These are phyloP conservation scores for Pistacia integerrima DNA, from an alignment of 345 rosid genomes.

Conservation along the genomic window DNA sequence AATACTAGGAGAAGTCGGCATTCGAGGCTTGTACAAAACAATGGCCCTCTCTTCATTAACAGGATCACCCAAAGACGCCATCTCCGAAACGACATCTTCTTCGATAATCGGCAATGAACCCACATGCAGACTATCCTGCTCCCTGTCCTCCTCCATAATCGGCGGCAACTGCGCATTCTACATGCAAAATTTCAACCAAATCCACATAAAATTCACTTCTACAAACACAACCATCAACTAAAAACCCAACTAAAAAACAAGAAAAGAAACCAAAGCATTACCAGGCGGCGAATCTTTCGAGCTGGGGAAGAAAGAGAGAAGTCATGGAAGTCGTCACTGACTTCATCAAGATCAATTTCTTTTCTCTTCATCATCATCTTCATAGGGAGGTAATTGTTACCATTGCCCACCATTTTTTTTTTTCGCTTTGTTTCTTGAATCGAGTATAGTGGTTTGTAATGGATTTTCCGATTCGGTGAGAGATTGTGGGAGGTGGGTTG, in stretches of 20 bases:
- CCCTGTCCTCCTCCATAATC: conserved; percentile 69
- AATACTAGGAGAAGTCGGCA: conserved; percentile 28
- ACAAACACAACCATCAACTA: not conserved
- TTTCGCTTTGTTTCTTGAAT: not conserved
- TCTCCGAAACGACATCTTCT: not conserved
- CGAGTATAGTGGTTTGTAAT: too few relatives aligned
- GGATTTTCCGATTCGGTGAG: not conserved
- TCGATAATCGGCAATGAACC: not conserved
- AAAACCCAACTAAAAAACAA: not conserved
- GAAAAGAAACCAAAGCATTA: conserved; percentile 2
- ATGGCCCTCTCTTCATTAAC: conserved; percentile 66
- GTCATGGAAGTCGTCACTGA: conserved; percentile 77
- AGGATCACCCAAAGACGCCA: not conserved
- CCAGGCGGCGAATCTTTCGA: conserved; percentile 79
- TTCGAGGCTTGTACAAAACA: conserved; percentile 56
- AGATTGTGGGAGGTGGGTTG: not conserved
- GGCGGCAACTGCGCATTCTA: conserved; percentile 63
- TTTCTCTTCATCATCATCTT: conserved; percentile 51
- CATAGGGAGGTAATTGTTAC: conserved; percentile 9
- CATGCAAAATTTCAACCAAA: not conserved
- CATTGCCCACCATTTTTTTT: conserved; percentile 21
- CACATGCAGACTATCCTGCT: conserved; percentile 2
- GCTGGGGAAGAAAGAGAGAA: conserved; percentile 83
- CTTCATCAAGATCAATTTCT: conserved; percentile 60
- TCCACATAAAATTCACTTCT: not conserved